These are phyloP conservation scores for Stevia rebaudiana DNA, from an alignment of 140 eudicot genomes.

Conservation along the genomic window DNA sequence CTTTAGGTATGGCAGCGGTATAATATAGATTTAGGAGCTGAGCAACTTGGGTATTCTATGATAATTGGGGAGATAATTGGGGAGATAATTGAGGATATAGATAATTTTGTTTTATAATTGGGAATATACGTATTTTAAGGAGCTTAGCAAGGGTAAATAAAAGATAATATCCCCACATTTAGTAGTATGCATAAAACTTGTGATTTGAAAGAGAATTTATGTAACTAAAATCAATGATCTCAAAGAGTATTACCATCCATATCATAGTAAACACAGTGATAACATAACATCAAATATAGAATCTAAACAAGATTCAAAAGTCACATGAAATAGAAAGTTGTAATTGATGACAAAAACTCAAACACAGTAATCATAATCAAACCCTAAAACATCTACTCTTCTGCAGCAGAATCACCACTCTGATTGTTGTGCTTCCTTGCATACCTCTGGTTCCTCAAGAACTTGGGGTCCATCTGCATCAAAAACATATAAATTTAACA, in stretches of 20 bases:
- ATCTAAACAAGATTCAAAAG: conserved; percentile 17
- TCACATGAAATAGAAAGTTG: conserved; percentile 5
- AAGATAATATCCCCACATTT: too few relatives aligned
- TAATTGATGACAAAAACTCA: conserved; percentile 3
- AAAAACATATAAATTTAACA: not conserved
- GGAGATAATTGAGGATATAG: too few relatives aligned
- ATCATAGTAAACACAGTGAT: conserved; percentile 6
- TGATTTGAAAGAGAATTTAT: too few relatives aligned
- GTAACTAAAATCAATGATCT: not conserved
- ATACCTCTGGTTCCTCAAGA: conserved; percentile 98
- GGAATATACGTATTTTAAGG: too few relatives aligned
- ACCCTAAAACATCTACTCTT: conserved; percentile 46
- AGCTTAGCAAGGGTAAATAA: too few relatives aligned
- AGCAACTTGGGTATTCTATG: too few relatives aligned
- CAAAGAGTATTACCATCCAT: not conserved
- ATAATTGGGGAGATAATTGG: too few relatives aligned
- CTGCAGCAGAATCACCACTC: conserved; percentile 41
- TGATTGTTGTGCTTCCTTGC: conserved; percentile 96
- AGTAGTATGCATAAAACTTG: too few relatives aligned
- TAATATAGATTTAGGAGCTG: too few relatives aligned
- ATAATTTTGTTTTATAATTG: too few relatives aligned
- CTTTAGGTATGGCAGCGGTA: too few relatives aligned
- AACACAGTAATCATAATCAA: conserved; percentile 11
- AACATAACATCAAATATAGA: conserved; percentile 12
- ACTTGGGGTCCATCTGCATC: conserved; percentile 88